phyloP scores from a whole-genome alignment of 2,329 filamentous ascomycete genomes.

The Alternaria dauci region DNA sequence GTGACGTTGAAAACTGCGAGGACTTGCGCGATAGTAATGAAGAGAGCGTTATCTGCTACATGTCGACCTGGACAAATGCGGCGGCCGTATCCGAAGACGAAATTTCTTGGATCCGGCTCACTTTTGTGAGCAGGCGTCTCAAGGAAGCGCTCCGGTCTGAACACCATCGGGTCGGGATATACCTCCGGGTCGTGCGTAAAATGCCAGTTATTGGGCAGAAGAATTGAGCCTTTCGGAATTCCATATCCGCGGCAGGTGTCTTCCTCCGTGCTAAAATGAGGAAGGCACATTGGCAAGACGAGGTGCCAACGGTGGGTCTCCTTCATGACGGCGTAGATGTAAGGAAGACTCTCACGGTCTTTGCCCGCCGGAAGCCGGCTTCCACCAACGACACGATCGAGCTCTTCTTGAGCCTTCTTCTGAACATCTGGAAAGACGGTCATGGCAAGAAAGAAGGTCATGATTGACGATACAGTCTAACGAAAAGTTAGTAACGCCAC shows the following conservation, averaged over 20 bases:
- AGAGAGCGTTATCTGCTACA: constrained; percentile 55
- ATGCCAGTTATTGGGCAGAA: constrained; percentile 52
- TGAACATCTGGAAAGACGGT: constrained; percentile 59
- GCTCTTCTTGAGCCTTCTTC: constrained; percentile 55
- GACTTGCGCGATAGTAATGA: constrained; percentile 53
- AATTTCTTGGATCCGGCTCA: constrained; percentile 50
- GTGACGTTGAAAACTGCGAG: constrained; percentile 59
- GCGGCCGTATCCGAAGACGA: constrained; percentile 53
- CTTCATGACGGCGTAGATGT: constrained; percentile 43
- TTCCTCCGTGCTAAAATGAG: constrained; percentile 44
- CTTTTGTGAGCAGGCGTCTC: constrained; percentile 35
- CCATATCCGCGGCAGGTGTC: constrained; percentile 49
- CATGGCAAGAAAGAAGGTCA: constrained; percentile 62
- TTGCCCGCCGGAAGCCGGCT: constrained; percentile 57
- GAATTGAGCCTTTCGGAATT: constrained; percentile 53
- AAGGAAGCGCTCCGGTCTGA: constrained; percentile 57
- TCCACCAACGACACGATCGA: constrained; percentile 60
- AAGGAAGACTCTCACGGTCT: constrained; percentile 55
- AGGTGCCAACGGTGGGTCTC: constrained; percentile 57
- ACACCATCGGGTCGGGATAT: constrained; percentile 50
- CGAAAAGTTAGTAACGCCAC: not conserved
- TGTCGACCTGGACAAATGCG: constrained; percentile 55
- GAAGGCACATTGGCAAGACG: constrained; percentile 42
- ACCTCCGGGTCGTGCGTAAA: constrained; percentile 52
- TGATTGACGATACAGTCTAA: constrained; percentile 53